Conservation (phyloP, 306 rosid species). For the Castanospermum australe region DNA sequence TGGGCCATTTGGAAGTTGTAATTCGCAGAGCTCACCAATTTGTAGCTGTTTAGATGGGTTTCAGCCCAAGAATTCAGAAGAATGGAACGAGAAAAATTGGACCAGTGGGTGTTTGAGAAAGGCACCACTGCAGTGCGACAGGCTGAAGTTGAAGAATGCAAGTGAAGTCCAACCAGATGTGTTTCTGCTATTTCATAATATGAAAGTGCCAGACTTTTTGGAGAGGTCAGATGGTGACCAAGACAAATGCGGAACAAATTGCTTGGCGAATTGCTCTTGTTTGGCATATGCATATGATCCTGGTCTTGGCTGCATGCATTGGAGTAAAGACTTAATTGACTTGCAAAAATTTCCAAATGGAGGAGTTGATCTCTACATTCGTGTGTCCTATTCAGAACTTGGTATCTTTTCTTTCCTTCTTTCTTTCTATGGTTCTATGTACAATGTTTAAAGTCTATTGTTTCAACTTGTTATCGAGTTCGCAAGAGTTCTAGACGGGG, state of each 20-base stretch:
- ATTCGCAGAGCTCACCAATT: not conserved
- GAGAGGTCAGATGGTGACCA: too few species aligned
- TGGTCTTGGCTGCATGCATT: not conserved
- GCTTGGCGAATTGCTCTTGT: not conserved
- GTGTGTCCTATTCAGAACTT: not conserved
- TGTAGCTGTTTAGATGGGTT: too few species aligned
- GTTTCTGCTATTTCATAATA: too few species aligned
- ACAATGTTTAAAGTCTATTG: too few species aligned
- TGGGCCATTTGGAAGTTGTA: constrained; percentile 5
- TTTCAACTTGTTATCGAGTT: too few species aligned
- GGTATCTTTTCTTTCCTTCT: too few species aligned
- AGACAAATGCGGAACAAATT: not conserved
- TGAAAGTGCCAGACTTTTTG: too few species aligned
- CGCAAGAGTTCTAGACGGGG: too few species aligned
- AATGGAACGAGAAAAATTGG: not conserved
- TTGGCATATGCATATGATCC: not conserved
- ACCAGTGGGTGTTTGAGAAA: not conserved
- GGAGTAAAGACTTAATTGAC: not conserved
- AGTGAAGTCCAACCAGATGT: not conserved
- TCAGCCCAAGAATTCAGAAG: not conserved
- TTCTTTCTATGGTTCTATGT: too few species aligned
- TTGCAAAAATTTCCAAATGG: not conserved
- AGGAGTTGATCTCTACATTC: not conserved
- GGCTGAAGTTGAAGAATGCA: not conserved
- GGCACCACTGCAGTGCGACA: not conserved